Conservation (phyloP, 192 early-diverging fungal species). For the Coemansia sp. region DNA sequence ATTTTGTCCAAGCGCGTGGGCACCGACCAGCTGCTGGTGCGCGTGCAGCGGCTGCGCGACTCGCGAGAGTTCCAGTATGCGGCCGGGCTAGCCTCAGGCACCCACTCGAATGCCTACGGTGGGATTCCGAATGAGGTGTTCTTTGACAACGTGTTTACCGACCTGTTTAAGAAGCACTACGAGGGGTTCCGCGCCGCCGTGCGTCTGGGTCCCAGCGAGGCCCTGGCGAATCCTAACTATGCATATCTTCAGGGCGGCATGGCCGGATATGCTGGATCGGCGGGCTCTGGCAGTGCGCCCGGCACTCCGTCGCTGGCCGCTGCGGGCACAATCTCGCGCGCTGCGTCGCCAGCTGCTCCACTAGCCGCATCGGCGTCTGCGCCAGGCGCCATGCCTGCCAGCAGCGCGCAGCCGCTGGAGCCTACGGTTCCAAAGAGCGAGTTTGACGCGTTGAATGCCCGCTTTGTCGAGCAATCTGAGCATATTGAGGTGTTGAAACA, state of each 20-base stretch:
- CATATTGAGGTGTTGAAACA: conserved; percentile 23
- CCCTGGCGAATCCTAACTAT: conserved; percentile 31
- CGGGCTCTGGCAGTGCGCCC: conserved; percentile 15
- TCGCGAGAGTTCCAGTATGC: conserved; percentile 75
- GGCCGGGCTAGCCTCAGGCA: conserved; percentile 56
- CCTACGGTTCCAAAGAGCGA: conserved; percentile 21
- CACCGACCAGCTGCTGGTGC: conserved; percentile 76
- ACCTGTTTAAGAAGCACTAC: conserved; percentile 76
- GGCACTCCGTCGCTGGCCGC: conserved; percentile 29
- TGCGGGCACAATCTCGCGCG: conserved; percentile 15
- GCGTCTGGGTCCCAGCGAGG: conserved; percentile 24
- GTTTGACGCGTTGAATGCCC: conserved; percentile 20
- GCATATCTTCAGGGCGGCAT: conserved; percentile 34
- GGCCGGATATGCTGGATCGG: conserved; percentile 21
- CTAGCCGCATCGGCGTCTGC: not conserved
- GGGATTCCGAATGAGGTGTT: conserved; percentile 63
- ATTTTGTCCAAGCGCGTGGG: conserved; percentile 85
- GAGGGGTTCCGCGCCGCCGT: conserved; percentile 54
- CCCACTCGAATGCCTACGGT: conserved; percentile 60
- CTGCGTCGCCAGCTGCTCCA: conserved; percentile 19
- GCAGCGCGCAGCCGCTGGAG: not conserved
- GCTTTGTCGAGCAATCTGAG: conserved; percentile 19
- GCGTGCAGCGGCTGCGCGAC: conserved; percentile 81
- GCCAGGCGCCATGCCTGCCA: not conserved
- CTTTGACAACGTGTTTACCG: conserved; percentile 81